phyloP scores from a whole-genome alignment of 371 early-diverging fungal species.

The Syncephalastrum contaminatum region DNA sequence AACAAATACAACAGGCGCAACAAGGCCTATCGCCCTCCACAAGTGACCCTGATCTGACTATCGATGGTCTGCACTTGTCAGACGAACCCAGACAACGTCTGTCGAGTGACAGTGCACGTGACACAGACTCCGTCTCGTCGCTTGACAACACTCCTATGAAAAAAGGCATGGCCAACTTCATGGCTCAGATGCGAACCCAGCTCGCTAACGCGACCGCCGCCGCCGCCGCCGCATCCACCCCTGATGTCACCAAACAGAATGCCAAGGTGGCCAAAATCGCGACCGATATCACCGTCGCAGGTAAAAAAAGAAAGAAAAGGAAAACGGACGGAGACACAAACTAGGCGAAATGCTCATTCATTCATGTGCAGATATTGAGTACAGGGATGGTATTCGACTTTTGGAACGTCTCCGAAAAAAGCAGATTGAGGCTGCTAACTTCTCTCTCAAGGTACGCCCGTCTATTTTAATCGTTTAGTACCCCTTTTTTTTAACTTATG shows the following conservation, averaged over 20 bases:
- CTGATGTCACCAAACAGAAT: slow-evolving; percentile 38
- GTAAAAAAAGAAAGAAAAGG: slow-evolving; percentile 23
- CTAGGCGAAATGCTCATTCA: too few species aligned
- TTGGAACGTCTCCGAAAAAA: slow-evolving; percentile 33
- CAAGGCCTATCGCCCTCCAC: slow-evolving; percentile 18
- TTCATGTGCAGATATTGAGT: slow-evolving; percentile 47
- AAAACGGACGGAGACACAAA: background rate
- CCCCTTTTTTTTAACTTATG: background rate
- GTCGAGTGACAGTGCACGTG: slow-evolving; percentile 34
- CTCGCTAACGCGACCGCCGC: slow-evolving; percentile 40
- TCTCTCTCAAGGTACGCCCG: slow-evolving; percentile 41
- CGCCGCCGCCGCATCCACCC: slow-evolving; percentile 14
- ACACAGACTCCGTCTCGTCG: slow-evolving; percentile 26
- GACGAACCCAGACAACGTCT: slow-evolving; percentile 31
- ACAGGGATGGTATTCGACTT: slow-evolving; percentile 54
- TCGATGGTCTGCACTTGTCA: slow-evolving; percentile 11
- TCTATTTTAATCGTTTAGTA: background rate
- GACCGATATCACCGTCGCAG: slow-evolving; percentile 56
- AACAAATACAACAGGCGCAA: slow-evolving; percentile 7
- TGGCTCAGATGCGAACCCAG: slow-evolving; percentile 44
- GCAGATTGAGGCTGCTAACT: slow-evolving; percentile 40
- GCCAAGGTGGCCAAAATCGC: slow-evolving; percentile 44
- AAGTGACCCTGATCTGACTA: background rate
- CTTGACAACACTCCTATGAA: slow-evolving; percentile 19
- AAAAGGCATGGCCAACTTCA: slow-evolving; percentile 46